These are phyloP conservation scores for Plasmodium malariae DNA, from an alignment of 169 alveolate species.

Conservation along the genomic window DNA sequence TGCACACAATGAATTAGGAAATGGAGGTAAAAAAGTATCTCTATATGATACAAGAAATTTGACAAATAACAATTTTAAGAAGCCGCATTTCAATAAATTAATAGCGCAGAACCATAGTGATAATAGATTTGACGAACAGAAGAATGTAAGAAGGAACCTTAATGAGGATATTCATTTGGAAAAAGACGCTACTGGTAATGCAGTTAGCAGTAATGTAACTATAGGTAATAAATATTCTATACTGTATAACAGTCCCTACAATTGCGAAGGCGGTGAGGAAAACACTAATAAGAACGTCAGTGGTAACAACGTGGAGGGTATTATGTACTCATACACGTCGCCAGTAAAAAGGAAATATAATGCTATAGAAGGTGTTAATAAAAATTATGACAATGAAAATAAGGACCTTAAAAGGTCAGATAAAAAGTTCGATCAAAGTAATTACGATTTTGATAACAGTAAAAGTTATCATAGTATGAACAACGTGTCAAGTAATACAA, in stretches of 20 bases:
- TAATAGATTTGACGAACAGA: background rate
- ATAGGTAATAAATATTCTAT: background rate
- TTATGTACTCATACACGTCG: slow-evolving; percentile 21
- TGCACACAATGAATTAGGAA: slow-evolving; percentile 7
- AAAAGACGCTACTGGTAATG: background rate
- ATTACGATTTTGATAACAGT: slow-evolving; percentile 14
- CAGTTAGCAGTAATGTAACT: background rate
- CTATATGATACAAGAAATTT: slow-evolving; percentile 1
- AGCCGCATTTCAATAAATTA: slow-evolving; percentile 9
- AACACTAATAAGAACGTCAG: slow-evolving; percentile 8
- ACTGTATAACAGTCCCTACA: slow-evolving; percentile 1
- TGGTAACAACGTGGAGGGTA: background rate
- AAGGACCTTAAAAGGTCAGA: slow-evolving; percentile 6
- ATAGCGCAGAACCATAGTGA: background rate
- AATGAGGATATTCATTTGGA: background rate
- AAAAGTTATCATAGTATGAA: background rate
- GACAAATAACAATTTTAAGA: background rate
- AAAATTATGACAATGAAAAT: slow-evolving; percentile 13
- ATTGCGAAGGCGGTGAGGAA: background rate
- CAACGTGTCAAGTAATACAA: slow-evolving; percentile 6
- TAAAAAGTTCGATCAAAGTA: slow-evolving; percentile 19
- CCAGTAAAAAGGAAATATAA: slow-evolving; percentile 72
- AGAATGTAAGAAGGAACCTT: background rate
- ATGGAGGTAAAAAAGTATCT: slow-evolving; percentile 9
- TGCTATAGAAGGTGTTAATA: slow-evolving; percentile 18